Base-by-base conservation (phyloP, 164 flowering plant species). In the Kalanchoe fedtschenkoi region DNA sequence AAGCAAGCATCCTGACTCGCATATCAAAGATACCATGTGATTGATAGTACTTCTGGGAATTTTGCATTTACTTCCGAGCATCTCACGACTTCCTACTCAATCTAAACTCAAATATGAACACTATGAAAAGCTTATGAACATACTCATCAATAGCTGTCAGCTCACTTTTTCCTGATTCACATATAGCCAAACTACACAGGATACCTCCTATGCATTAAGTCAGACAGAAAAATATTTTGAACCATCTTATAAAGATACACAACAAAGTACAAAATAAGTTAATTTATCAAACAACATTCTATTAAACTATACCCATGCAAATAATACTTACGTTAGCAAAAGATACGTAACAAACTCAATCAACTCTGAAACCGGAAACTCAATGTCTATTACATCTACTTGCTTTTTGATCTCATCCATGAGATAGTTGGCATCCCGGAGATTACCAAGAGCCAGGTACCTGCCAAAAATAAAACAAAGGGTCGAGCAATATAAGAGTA, bases 351-450 rank as follows among this genome's bases (percentile, higher is more conserved):
- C 69, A 64, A 88, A 83, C 74, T 84, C 76, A 34, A 76, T 82
- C 78, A 93, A 67, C 42, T 90, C 95, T 54, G 96, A 81, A 16
- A 72, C 54, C 28, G 86, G 86, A 55, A 84, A 69, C 0, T 83
- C 87, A 62, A 78, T 73, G 57, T 79, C 43, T 65, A 70, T 71
- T 9, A 72, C 61, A 65, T 78, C 71, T 54, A 70, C 68, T 71
- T 78, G 83, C 64, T 76, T 81, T 78, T 74, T 80, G 46, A 91
- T 26, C 63, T 93, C 99, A 68, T 93, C 93, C 79, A 88, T 68
- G 51, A 93, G 78, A 65, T n/a, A 24, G 77, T 90, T 93, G 34
- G 99, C 99, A 87, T 88, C 97, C 78, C 85, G 74, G 57, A 93
- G 57, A 69, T 86, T 90, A 61, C 87, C 92, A 37, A 74, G 66